Evolutionary conservation across 78 protist genomes (phyloP).

Genomic region (Dictyostelium intermedium): DNA sequence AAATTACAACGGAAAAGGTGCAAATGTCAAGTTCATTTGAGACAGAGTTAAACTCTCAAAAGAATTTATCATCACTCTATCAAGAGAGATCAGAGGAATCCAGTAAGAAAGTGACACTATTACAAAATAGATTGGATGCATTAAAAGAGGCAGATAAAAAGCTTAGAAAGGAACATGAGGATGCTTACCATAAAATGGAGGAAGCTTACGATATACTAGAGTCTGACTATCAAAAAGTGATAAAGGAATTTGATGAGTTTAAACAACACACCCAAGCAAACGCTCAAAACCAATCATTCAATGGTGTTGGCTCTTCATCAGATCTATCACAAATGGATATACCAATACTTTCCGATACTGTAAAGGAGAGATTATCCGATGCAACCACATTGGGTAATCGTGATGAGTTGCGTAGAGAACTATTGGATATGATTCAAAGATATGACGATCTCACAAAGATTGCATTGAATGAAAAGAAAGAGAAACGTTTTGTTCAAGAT

Average conservation of each 20-base stretch:
- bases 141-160: constrained; percentile 32
- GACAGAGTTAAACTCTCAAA: constrained; percentile 28
- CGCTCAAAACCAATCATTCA: neutral
- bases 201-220: constrained; percentile 51
- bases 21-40: constrained; percentile 23
- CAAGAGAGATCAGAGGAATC: constrained; percentile 38
- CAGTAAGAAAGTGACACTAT: neutral
- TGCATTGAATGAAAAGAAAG: constrained; percentile 42
- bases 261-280: neutral
- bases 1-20: neutral
- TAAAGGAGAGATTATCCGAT: constrained; percentile 18
- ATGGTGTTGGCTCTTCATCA: neutral
- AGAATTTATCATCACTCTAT: constrained; percentile 31
- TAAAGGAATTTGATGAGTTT: constrained; percentile 34
- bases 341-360: constrained; percentile 28
- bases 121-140: constrained; percentile 41
- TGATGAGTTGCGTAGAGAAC: constrained; percentile 58
- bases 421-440: constrained; percentile 58
- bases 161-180: constrained; percentile 20
- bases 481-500: constrained; percentile 63
- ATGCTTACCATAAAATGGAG: constrained; percentile 66
- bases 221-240: constrained; percentile 34
- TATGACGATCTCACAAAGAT: constrained; percentile 69
- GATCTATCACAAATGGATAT: constrained; percentile 50
- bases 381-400: constrained; percentile 32